A percentile compares a stretch with the other conserved stretches of the same genome.
These are phyloP conservation scores for Cyberlindnera bimundalis DNA, from an alignment of 805 yeast genomes.

Conservation along the genomic window DNA sequence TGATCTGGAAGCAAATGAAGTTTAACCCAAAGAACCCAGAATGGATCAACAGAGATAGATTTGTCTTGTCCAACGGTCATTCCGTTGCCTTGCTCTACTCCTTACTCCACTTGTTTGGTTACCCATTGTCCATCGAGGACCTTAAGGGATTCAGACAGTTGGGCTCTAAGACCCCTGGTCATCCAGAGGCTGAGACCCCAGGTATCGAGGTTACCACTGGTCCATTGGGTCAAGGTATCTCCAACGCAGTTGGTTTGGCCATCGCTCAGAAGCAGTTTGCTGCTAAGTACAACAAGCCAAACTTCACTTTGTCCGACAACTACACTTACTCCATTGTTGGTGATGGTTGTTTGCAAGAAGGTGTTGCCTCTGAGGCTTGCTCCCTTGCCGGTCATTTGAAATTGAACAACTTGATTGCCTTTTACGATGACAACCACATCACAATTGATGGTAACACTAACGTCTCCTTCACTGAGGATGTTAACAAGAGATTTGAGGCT, in stretches of 20 bases:
- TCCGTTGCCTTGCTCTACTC: conserved; percentile 89
- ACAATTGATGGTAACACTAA: conserved; percentile 93
- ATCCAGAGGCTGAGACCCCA: conserved; percentile 88
- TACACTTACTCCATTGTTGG: conserved; percentile 82
- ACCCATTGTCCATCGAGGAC: conserved; percentile 76
- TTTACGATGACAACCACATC: conserved; percentile 96
- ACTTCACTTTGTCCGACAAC: conserved; percentile 64
- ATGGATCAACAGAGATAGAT: conserved; percentile 95
- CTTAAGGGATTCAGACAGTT: conserved; percentile 87
- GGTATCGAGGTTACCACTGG: conserved; percentile 98
- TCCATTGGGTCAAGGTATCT: conserved; percentile 97
- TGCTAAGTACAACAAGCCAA: conserved; percentile 91
- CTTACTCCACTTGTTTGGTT: conserved; percentile 82
- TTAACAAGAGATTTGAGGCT: conserved; percentile 74
- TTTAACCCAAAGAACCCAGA: conserved; percentile 88
- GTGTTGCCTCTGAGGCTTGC: conserved; percentile 90
- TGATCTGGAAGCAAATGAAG: conserved; percentile 72
- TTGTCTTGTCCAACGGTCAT: conserved; percentile 94
- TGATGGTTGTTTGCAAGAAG: conserved; percentile 98
- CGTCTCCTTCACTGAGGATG: conserved; percentile 92
- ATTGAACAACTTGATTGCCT: conserved; percentile 88
- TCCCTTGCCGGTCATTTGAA: conserved; percentile 96
- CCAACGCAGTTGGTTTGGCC: conserved; percentile 95
- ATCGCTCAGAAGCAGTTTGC: conserved; percentile 90
- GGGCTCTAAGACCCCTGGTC: conserved; percentile 93